Percentiles rank a stretch among this genome's conserved stretches.
Evolutionary conservation across 2,329 filamentous ascomycete species (phyloP).

Genomic region (Aspergillus quadrilineatus): DNA sequence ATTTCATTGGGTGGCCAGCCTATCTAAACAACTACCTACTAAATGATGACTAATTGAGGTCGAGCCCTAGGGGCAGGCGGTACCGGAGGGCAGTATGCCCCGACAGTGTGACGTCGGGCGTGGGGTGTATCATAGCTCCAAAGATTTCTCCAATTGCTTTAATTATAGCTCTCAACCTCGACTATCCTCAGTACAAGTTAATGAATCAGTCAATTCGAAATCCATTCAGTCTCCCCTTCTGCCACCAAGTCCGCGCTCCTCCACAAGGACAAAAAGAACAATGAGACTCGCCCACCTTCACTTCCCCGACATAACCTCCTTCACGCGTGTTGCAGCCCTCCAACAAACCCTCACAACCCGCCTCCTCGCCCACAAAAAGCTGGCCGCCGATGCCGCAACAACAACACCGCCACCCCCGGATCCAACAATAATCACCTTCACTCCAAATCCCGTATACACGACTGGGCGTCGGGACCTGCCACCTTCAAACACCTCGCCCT

Average conservation of each 20-base stretch:
- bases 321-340: conserved; percentile 54
- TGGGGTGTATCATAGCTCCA: not conserved
- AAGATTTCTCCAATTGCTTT: not conserved
- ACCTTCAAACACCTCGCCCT: conserved; percentile 37
- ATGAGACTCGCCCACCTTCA: conserved; percentile 63
- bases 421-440: conserved; percentile 77
- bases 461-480: conserved; percentile 75
- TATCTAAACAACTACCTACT: too few relatives aligned
- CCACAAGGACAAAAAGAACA: conserved; percentile 6
- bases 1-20: too few relatives aligned
- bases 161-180: not conserved
- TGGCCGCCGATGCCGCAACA: conserved; percentile 28
- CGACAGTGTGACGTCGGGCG: conserved; percentile 7
- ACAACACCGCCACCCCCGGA: conserved; percentile 48
- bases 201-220: not conserved
- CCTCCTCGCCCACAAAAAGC: conserved; percentile 62
- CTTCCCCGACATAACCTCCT: conserved; percentile 55
- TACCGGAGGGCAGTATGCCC: too few relatives aligned
- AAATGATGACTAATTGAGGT: too few relatives aligned
- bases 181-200: not conserved
- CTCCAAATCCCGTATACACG: conserved; percentile 80
- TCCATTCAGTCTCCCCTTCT: not conserved
- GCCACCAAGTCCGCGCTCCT: not conserved
- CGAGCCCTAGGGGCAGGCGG: too few relatives aligned
- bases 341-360: conserved; percentile 58